Conservation (phyloP, 108 stramenopile species). For the Cyclotella kingstonii region DNA sequence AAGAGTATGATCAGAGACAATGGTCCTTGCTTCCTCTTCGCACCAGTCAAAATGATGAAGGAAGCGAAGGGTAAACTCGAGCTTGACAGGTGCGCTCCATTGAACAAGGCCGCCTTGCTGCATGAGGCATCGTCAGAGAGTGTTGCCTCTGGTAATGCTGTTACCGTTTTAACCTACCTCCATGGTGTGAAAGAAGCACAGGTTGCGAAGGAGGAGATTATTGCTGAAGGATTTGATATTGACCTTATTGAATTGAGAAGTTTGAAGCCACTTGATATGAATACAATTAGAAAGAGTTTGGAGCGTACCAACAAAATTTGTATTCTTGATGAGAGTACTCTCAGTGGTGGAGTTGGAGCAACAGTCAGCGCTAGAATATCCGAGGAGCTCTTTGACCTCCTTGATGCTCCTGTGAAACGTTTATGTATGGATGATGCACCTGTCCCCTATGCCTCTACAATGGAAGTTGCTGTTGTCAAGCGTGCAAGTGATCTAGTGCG, state of each 20-base stretch:
- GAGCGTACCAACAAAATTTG: constrained; percentile 88
- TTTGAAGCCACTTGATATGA: constrained; percentile 96
- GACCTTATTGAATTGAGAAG: constrained; percentile 96
- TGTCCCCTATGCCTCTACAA: constrained; percentile 94
- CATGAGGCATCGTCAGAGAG: constrained; percentile 81
- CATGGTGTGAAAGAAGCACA: constrained; percentile 96
- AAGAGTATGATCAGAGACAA: constrained; percentile 99
- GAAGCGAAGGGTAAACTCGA: constrained; percentile 90
- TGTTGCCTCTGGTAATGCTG: constrained; percentile 82
- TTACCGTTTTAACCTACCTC: constrained; percentile 96
- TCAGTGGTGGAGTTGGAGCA: constrained; percentile 95
- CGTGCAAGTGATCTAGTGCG: constrained; percentile 85
- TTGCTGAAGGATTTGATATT: constrained; percentile 92
- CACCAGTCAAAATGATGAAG: constrained; percentile 99
- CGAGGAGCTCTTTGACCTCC: constrained; percentile 93
- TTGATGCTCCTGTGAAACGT: constrained; percentile 95
- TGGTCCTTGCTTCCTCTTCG: constrained; percentile 97
- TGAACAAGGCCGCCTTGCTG: constrained; percentile 91
- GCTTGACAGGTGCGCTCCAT: constrained; percentile 87
- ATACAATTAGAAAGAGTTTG: constrained; percentile 85
- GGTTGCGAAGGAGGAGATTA: constrained; percentile 77
- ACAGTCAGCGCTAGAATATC: constrained; percentile 92
- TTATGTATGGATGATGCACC: constrained; percentile 98
- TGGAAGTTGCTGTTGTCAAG: constrained; percentile 97
- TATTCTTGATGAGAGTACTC: constrained; percentile 96